Conservation (phyloP, 305 asterid genomes). For the Caryopteris hybrid region DNA sequence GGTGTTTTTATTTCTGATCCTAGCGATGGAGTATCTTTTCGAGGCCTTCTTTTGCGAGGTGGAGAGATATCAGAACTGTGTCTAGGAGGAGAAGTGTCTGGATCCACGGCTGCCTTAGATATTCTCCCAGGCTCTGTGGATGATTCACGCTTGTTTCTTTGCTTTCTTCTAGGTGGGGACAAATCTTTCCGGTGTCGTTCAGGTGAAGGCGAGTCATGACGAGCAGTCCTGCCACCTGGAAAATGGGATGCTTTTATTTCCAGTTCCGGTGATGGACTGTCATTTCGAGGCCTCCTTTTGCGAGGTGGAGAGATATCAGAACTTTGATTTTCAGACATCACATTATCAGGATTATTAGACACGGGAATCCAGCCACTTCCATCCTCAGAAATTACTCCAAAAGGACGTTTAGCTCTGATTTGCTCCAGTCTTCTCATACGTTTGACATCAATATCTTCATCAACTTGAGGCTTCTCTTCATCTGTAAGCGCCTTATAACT, state of each 20-base stretch:
- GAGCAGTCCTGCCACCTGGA: conserved; percentile 28
- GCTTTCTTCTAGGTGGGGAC: conserved; percentile 50
- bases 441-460: conserved; percentile 83
- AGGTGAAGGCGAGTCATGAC: conserved; percentile 52
- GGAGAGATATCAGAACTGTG: conserved; percentile 43
- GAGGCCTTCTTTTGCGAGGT: conserved; percentile 8
- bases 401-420: conserved; percentile 51
- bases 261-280: conserved; percentile 50
- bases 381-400: conserved; percentile 79
- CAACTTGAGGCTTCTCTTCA: conserved; percentile 80
- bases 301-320: conserved; percentile 54
- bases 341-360: conserved; percentile 22
- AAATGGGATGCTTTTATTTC: conserved; percentile 14
- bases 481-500: conserved; percentile 31
- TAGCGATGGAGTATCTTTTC: conserved; percentile 14
- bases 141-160: conserved; percentile 25
- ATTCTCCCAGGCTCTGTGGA: conserved; percentile 20
- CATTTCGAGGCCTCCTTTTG: conserved; percentile 36
- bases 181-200: conserved; percentile 27
- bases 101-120: conserved; percentile 21
- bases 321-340: conserved; percentile 23
- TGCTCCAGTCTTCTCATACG: conserved; percentile 78
- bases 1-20: conserved; percentile 8
- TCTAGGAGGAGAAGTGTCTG: conserved; percentile 45
- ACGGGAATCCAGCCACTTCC: conserved; percentile 93